Evolutionary conservation across 805 yeast genomes (phyloP).

Genomic region (Cyberlindnera petersonii): DNA sequence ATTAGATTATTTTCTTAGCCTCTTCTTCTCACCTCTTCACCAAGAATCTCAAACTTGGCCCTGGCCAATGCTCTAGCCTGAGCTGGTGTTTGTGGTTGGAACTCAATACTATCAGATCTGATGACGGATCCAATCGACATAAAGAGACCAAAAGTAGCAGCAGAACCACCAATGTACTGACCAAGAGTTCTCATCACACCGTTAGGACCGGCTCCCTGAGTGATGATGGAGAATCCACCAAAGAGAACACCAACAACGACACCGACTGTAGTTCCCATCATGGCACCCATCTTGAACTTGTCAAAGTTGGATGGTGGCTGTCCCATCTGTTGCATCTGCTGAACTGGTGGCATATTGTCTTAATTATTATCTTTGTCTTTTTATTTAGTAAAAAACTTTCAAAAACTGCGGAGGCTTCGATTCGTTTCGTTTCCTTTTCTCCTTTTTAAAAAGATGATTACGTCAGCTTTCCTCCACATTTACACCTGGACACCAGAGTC

Average conservation of each 20-base stretch:
- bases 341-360: constrained; percentile 61
- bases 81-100: constrained; percentile 30
- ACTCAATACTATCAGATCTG: constrained; percentile 55
- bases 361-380: no score
- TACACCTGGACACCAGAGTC: no score
- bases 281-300: constrained; percentile 96
- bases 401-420: no score
- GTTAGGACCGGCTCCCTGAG: constrained; percentile 96
- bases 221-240: constrained; percentile 88
- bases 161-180: constrained; percentile 93
- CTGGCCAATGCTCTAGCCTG: constrained; percentile 40
- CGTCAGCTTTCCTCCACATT: no score
- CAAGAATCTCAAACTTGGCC: constrained; percentile 35
- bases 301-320: constrained; percentile 86
- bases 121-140: constrained; percentile 95
- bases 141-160: constrained; percentile 93
- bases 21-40: constrained; percentile 24
- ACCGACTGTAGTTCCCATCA: constrained; percentile 87
- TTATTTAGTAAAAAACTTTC: no score
- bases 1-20: no score
- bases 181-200: constrained; percentile 97
- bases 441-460: no score
- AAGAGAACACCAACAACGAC: constrained; percentile 92
- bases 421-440: no score
- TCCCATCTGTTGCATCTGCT: constrained; percentile 48